These are phyloP conservation scores for Taphrina betulina DNA, from an alignment of 1,139 yeast genomes.

Conservation along the genomic window DNA sequence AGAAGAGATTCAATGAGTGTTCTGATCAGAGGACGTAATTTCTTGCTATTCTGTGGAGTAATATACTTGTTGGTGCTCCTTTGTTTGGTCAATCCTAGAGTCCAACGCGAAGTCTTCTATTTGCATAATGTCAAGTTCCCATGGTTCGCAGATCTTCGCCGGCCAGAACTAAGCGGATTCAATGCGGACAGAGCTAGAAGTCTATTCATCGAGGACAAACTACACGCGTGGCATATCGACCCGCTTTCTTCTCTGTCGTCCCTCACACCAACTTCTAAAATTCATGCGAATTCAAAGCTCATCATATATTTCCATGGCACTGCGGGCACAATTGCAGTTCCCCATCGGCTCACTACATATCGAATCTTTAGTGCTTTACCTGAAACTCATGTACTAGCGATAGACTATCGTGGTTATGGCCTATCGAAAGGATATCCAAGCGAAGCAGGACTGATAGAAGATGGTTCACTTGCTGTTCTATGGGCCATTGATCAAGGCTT, in stretches of 20 bases:
- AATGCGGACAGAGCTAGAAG: conserved; percentile 11
- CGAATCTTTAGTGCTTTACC: conserved; percentile 28
- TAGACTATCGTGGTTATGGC: conserved; percentile 35
- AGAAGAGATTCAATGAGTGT: conserved; percentile 17
- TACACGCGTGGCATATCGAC: conserved; percentile 28
- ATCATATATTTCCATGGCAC: conserved; percentile 32
- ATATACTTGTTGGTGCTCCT: conserved; percentile 4
- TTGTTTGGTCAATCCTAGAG: conserved; percentile 5
- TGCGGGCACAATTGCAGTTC: conserved; percentile 31
- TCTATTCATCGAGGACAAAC: conserved; percentile 10
- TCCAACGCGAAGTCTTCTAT: conserved; percentile 22
- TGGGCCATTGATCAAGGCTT: conserved; percentile 34
- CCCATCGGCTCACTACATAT: conserved; percentile 28
- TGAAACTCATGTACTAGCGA: conserved; percentile 33
- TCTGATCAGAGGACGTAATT: conserved; percentile 17
- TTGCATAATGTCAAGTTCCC: conserved; percentile 18
- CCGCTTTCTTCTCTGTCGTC: neutral
- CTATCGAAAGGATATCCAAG: conserved; percentile 31
- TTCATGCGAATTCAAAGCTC: neutral
- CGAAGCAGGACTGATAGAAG: conserved; percentile 32
- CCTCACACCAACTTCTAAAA: neutral
- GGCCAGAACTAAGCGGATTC: conserved; percentile 14
- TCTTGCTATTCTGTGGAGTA: conserved; percentile 11
- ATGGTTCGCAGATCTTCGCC: conserved; percentile 1
- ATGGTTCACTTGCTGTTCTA: conserved; percentile 31